Conservation (phyloP, 768 basidiomycete genomes). For the Cyathus striatus region DNA sequence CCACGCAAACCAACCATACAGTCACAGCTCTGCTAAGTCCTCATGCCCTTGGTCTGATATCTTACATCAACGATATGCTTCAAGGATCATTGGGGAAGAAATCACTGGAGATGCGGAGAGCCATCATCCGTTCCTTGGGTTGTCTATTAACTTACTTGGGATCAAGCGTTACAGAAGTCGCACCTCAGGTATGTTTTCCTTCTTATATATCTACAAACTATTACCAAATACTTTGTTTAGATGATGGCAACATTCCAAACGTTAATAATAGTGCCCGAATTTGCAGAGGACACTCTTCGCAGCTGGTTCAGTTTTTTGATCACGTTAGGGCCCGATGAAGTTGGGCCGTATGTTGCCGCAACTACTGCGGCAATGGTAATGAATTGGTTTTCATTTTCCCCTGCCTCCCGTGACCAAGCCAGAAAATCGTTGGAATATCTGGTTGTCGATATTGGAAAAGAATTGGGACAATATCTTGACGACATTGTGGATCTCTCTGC, state of each 20-base stretch:
- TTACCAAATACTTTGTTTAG: conserved; percentile 32
- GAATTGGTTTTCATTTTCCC: conserved; percentile 65
- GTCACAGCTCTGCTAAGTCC: conserved; percentile 62
- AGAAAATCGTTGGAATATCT: conserved; percentile 62
- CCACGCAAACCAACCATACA: no score
- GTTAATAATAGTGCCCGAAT: conserved; percentile 67
- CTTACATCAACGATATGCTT: conserved; percentile 79
- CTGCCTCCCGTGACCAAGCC: conserved; percentile 46
- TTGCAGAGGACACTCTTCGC: conserved; percentile 73
- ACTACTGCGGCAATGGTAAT: conserved; percentile 83
- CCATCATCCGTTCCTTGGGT: conserved; percentile 77
- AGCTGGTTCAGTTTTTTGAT: conserved; percentile 79
- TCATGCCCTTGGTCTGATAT: conserved; percentile 81
- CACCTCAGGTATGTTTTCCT: conserved; percentile 69
- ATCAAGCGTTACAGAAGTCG: conserved; percentile 63
- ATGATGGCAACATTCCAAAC: conserved; percentile 96
- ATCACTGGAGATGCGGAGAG: conserved; percentile 59
- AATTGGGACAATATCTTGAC: conserved; percentile 52
- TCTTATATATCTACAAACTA: conserved; percentile 2
- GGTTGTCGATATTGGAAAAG: conserved; percentile 54
- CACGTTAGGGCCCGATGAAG: conserved; percentile 59
- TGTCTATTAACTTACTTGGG: conserved; percentile 69
- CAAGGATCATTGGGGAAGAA: conserved; percentile 83
- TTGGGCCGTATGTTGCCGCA: conserved; percentile 80
- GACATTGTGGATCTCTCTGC: conserved; percentile 77